Percentiles rank a stretch among this genome's conserved stretches.
Evolutionary conservation across 176 grass and related monocot species (phyloP).

Genomic region (Cocos nucifera): DNA sequence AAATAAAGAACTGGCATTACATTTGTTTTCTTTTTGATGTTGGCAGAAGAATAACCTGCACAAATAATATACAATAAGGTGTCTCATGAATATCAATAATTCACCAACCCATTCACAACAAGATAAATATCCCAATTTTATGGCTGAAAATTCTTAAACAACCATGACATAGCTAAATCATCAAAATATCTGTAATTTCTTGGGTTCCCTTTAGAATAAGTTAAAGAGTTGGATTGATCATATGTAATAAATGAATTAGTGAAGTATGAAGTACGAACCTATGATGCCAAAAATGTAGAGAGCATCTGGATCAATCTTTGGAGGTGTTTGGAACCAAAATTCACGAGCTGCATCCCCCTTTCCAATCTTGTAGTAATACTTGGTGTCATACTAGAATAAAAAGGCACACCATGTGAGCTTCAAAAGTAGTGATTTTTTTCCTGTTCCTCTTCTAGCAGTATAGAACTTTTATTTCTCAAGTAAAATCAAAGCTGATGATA

Average conservation of each 20-base stretch:
- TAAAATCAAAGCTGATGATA: not conserved
- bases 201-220: too few relatives aligned
- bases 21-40: too few relatives aligned
- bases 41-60: too few relatives aligned
- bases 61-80: too few relatives aligned
- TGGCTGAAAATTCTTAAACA: too few relatives aligned
- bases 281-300: slow-evolving; percentile 87
- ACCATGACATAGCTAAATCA: too few relatives aligned
- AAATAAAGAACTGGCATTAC: too few relatives aligned
- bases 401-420: slow-evolving; percentile 1
- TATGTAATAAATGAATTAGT: not conserved
- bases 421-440: not conserved
- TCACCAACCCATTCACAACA: too few relatives aligned
- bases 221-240: not conserved
- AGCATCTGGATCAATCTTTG: slow-evolving; percentile 69
- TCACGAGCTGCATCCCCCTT: slow-evolving; percentile 52
- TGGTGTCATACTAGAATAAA: slow-evolving; percentile 60
- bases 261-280: slow-evolving; percentile 38
- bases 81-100: too few relatives aligned
- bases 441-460: not conserved
- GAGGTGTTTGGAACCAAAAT: slow-evolving; percentile 94
- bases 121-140: too few relatives aligned
- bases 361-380: slow-evolving; percentile 95
- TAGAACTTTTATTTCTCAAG: too few relatives aligned
- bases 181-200: too few relatives aligned